These are phyloP conservation scores for Diplodia intermedia DNA, from an alignment of 2,329 filamentous ascomycete species.

Conservation along the genomic window DNA sequence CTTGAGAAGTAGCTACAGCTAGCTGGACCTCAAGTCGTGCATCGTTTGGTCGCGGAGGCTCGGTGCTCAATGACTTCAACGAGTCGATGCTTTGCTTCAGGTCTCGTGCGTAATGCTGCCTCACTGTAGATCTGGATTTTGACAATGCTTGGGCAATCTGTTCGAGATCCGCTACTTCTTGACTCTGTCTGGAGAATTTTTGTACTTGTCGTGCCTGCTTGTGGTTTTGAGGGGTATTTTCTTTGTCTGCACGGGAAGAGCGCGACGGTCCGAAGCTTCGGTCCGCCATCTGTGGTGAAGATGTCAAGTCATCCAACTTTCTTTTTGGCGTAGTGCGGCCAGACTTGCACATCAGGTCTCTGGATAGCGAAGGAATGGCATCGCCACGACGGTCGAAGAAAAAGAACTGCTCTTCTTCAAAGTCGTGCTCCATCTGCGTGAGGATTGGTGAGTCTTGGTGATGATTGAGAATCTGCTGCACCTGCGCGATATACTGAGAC, in stretches of 20 bases:
- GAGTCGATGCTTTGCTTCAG: slow-evolving; percentile 23
- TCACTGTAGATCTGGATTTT: slow-evolving; percentile 2
- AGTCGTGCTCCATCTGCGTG: neutral
- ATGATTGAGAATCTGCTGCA: slow-evolving; percentile 52
- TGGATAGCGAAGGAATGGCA: neutral
- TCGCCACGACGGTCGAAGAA: neutral
- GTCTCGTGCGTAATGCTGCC: slow-evolving; percentile 12
- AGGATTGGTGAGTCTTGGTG: neutral
- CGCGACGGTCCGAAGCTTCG: neutral
- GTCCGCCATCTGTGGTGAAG: neutral
- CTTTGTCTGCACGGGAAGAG: neutral
- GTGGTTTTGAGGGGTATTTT: neutral
- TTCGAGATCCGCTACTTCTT: neutral
- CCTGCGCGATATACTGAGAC: slow-evolving; percentile 51
- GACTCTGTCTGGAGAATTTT: neutral
- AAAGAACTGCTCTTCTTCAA: neutral
- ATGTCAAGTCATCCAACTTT: neutral
- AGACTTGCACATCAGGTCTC: neutral
- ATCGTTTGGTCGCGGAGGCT: neutral
- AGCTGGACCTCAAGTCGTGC: neutral
- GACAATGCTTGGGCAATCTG: neutral
- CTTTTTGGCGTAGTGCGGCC: neutral
- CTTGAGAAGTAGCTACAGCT: neutral
- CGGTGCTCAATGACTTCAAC: neutral
- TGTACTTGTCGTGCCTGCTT: neutral